Percentiles rank a stretch among this genome's conserved stretches.
Evolutionary conservation across 2,329 filamentous ascomycete species (phyloP).

Genomic region (Periglandula ipomoeae): DNA sequence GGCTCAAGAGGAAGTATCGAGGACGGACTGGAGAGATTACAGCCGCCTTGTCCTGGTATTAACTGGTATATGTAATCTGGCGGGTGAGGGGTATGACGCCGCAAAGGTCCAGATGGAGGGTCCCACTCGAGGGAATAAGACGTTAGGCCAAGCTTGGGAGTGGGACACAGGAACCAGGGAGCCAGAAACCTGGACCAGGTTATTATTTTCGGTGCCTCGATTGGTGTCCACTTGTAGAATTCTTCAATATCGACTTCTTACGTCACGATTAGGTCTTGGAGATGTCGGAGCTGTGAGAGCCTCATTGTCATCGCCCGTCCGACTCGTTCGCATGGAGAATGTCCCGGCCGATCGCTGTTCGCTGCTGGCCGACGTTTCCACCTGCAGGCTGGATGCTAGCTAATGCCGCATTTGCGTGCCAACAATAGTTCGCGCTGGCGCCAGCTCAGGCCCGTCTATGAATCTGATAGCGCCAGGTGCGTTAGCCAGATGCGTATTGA

Average conservation of each 20-base stretch:
- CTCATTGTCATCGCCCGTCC: neutral
- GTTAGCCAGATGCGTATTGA: too few relatives aligned
- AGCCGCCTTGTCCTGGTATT: neutral
- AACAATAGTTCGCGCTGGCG: too few relatives aligned
- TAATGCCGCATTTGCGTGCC: too few relatives aligned
- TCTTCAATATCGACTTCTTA: neutral
- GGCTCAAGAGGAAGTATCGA: neutral
- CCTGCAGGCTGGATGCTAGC: too few relatives aligned
- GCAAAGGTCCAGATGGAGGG: neutral
- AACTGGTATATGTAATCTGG: constrained; percentile 1
- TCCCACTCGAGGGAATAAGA: constrained; percentile 7
- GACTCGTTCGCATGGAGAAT: neutral
- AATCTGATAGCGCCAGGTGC: too few relatives aligned
- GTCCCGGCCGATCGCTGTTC: neutral
- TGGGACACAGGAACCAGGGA: neutral
- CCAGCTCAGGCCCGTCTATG: too few relatives aligned
- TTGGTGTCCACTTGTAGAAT: neutral
- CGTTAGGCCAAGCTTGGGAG: neutral
- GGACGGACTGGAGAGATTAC: neutral
- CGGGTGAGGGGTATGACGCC: constrained; percentile 7
- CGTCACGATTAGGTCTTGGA: neutral
- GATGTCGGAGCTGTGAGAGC: neutral
- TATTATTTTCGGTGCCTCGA: neutral
- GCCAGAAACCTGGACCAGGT: neutral
- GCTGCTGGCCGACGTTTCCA: neutral